phyloP scores from a whole-genome alignment of 1,284 basidiomycete genomes.

The Ustilago bromivora region DNA sequence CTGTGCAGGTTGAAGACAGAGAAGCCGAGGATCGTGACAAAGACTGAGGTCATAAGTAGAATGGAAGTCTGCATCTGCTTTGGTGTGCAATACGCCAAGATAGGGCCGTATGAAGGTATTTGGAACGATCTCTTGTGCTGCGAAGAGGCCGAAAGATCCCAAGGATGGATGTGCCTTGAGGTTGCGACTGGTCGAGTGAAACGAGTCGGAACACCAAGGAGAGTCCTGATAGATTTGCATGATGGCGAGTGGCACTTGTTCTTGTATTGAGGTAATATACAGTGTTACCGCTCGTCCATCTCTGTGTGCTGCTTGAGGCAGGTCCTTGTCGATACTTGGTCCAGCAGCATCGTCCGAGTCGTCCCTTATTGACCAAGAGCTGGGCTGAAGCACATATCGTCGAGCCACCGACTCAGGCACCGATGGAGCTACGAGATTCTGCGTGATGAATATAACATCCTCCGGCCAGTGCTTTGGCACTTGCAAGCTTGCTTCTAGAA shows the following conservation, averaged over 20 bases:
- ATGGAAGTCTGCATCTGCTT: conserved; percentile 73
- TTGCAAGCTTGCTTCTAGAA: not conserved
- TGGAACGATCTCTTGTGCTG: conserved; percentile 77
- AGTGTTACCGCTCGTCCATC: conserved; percentile 11
- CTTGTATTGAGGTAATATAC: conserved; percentile 23
- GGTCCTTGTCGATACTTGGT: not conserved
- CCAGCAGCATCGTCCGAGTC: not conserved
- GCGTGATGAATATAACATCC: conserved; percentile 38
- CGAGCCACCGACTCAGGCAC: conserved; percentile 23
- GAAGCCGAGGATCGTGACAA: conserved; percentile 23
- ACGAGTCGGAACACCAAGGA: conserved; percentile 30
- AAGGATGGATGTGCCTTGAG: conserved; percentile 77
- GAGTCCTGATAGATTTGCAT: conserved; percentile 15
- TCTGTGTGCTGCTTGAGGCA: conserved; percentile 37
- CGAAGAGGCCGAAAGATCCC: conserved; percentile 86
- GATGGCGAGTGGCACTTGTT: conserved; percentile 25
- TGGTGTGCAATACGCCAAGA: conserved; percentile 83
- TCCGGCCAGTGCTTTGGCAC: conserved; percentile 32
- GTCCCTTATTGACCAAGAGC: not conserved
- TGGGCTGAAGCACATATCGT: conserved; percentile 27
- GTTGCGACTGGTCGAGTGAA: conserved; percentile 33
- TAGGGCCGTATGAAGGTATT: conserved; percentile 82
- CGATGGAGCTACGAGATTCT: conserved; percentile 28
- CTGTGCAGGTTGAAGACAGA: not conserved
- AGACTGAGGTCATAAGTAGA: conserved; percentile 83